Evolutionary conservation across 192 early-diverging fungal species (phyloP), one percentile per base, ranked within the genome.

Genomic region (Linnemannia elongata): DNA sequence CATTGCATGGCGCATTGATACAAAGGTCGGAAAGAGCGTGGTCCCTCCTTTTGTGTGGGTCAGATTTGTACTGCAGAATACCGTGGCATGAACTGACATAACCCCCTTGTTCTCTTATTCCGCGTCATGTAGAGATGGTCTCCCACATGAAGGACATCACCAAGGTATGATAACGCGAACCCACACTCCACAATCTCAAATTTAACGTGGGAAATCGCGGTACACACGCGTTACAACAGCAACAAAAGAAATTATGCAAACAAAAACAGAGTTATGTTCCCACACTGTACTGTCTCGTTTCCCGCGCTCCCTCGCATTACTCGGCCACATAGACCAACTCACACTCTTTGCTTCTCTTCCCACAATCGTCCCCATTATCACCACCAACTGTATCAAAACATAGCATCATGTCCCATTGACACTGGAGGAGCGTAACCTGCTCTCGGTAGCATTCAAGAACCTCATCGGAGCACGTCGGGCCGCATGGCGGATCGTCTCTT

Each of bases 391-490:
- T 33, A 72, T 36, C 13, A 8, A 52, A 8, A 68, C 72, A 68
- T 44, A 95, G 94, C 87, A 95, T 52, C 92, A 91, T 84, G 93
- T 96, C 79, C 96, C 97, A 88, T 93, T 98, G 84, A 94, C 97
- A 22, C 95, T 99, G 72, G 98, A 99, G 92, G 98, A 99, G 91
- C 96, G 98, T 85, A 99, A 99, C 91, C 92, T 99, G 78, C 92
- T 99, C 69, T 97, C 96, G 42, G 97, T 99, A 69, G 98, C 98
- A 70, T 99, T 98, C 94, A 99, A 99, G 95, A 99, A 99, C 92
- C 95, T 97, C 38, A 98, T 98, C 84, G 98, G 97, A 80, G 98
- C 97, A 35, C 97, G 97, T 85, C 96, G 98, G 90, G 97, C 97
- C 39, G 98, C 97, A 68, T 98, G 97, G 97, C 92, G 98, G 88